Evolutionary conservation across 176 grass and related monocot genomes (phyloP).

Genomic region (Hsuehochloa calcarea): DNA sequence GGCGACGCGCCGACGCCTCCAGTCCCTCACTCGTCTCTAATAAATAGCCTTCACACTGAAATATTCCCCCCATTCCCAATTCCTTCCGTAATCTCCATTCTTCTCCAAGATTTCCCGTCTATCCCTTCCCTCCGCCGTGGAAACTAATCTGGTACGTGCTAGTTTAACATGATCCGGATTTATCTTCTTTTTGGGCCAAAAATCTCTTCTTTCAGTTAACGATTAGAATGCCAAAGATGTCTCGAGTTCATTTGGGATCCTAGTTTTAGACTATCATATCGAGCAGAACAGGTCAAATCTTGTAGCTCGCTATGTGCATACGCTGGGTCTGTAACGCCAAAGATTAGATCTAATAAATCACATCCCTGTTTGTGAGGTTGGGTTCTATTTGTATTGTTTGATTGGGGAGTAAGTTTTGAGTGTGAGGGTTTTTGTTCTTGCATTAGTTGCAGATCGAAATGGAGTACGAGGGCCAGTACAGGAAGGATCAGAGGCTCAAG

Average conservation of each 20-base stretch:
- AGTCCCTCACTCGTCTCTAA: too few relatives aligned
- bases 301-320: too few relatives aligned
- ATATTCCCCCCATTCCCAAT: background rate
- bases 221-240: background rate
- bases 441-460: constrained; percentile 42
- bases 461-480: constrained; percentile 49
- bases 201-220: background rate
- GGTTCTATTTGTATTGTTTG: background rate
- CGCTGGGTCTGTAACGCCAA: background rate
- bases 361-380: background rate
- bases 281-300: background rate
- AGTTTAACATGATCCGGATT: background rate
- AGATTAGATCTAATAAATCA: constrained; percentile 10
- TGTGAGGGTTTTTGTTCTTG: background rate
- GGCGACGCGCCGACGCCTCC: too few relatives aligned
- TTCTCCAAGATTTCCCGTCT: background rate
- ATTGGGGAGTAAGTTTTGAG: background rate
- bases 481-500: constrained; percentile 41
- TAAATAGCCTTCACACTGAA: too few relatives aligned
- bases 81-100: background rate
- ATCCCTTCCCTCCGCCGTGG: background rate
- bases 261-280: background rate
- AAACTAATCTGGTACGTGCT: background rate
- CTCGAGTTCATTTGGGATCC: background rate
- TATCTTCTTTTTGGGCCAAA: background rate